Evolutionary conservation across 2,329 filamentous ascomycete genomes (phyloP), one percentile per base, ranked within the genome.

Genomic region (Exophiala dermatitidis): DNA sequence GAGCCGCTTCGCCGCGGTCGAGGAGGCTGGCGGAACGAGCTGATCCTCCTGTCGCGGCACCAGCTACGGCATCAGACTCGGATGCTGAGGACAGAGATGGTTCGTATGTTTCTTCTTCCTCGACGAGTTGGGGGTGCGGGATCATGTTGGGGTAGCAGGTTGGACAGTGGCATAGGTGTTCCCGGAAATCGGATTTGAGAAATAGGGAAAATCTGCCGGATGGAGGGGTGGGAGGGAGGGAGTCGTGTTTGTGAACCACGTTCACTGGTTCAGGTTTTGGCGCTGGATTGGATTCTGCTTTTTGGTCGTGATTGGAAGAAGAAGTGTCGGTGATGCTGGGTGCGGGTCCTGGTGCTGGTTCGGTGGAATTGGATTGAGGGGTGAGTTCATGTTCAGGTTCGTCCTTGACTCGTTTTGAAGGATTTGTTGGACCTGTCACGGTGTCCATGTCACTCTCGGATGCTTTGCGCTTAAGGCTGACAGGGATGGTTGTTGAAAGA

Each of bases 101-200:
- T 64, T 96, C 90, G 70, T 98, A 98, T 1, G 83, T 84, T 33
- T 95, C 89, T 74, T 98, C 93, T 69, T 95, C 90, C 65, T 97
- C 90, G 6, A 95, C 82, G 7, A 98, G 85, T 65, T 95, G 87
- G 0, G 83, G 81, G 66, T 95, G 83, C 0, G 75, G 72, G 50
- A 81, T 74, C 1, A 97, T 79, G 8, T 80, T 73, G 1, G 83
- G 82, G 70, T 88, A 95, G 73, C 90, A 96, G n/a, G 77, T 71
- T 10, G 80, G 68, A 70, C 93, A 98, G 65, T 78, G 88, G 74
- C 93, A 98, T 63, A 98, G 74, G 55, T 84, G 76, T 38, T 86
- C 78, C 62, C 91, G 86, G 74, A 97, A 97, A 64, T 82, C 76
- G 49, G 84, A 77, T 54, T 81, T 82, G 64, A 94, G 77, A 72